Evolutionary conservation across 78 protist genomes (phyloP), one percentile per base, ranked within the genome.

Genomic region (Mantamonas sphyraenae): DNA sequence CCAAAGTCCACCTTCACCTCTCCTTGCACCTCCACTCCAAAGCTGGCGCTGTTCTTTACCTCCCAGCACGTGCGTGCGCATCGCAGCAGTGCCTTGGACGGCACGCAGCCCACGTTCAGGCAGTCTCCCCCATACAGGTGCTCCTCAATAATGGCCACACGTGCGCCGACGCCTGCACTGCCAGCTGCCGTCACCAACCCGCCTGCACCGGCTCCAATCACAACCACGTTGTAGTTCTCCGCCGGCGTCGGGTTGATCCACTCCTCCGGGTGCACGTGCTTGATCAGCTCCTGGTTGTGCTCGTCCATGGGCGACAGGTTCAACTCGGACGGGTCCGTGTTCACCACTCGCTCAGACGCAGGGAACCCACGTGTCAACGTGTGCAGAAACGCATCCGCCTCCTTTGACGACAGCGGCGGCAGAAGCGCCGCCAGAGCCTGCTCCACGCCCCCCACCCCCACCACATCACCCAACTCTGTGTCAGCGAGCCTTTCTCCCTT

Each of bases 91-190:
- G 82, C 81, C 73, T 81, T 81, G 34, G 80, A 78, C 28, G 87
- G 82, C 3, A 82, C 83, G 55, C 84, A 83, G 33, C 90, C 90
- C 14, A 79, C 82, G 38, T 85, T 85, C 56, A 85, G 79, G 45
- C 90, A 85, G 76, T 85, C 90, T 4, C 90, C 84, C 33, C 90
- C 90, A 59, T 67, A 55, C 14, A 80, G 73, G 55, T 80, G 83
- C 42, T 22, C 28, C 56, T 80, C 84, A 43, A 85, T 70, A 31
- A 85, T 14, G 16, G 76, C 76, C 17, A 63, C 20, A 10, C 51
- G 39, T 26, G 83, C 83, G 43, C 28, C 76, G 42, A 65, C 26
- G 37, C 71, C 73, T 30, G 83, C 72, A 17, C 60, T 12, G 38
- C 22, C 73, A 17, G 42, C 34, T 1, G 84, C 73, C 30, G 83